phyloP scores from a whole-genome alignment of 768 basidiomycete species.

The Lentinula guzmanii region DNA sequence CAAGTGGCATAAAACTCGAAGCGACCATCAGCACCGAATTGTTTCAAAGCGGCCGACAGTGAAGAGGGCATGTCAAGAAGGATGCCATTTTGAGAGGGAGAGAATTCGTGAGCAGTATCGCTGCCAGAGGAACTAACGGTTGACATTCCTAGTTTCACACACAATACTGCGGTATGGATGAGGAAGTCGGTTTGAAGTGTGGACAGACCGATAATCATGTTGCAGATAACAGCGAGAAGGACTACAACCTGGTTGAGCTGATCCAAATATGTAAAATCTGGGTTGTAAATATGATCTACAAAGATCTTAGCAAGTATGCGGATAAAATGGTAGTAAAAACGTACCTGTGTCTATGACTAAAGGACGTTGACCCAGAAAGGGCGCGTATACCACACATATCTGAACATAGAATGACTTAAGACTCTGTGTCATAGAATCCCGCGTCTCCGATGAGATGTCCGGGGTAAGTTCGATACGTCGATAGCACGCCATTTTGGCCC shows the following conservation, averaged over 20 bases:
- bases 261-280: constrained; percentile 4
- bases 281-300: neutral
- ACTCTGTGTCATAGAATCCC: too few relatives aligned
- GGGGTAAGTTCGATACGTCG: too few relatives aligned
- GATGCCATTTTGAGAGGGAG: neutral
- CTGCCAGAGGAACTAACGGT: neutral
- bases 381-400: neutral
- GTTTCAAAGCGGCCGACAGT: neutral
- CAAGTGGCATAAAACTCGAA: neutral
- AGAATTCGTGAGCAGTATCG: neutral
- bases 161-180: constrained; percentile 3
- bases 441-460: too few relatives aligned
- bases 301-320: neutral
- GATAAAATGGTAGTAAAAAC: neutral
- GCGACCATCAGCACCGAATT: neutral
- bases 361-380: neutral
- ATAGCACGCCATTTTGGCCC: too few relatives aligned
- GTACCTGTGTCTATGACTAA: neutral
- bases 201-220: constrained; percentile 11
- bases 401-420: neutral
- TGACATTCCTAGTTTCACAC: constrained; percentile 9
- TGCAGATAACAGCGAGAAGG: constrained; percentile 9
- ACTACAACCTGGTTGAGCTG: constrained; percentile 6
- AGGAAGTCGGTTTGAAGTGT: constrained; percentile 11
- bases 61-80: neutral